Base-by-base conservation (phyloP, 1,139 yeast genomes). In the Pneumocystis murina region DNA sequence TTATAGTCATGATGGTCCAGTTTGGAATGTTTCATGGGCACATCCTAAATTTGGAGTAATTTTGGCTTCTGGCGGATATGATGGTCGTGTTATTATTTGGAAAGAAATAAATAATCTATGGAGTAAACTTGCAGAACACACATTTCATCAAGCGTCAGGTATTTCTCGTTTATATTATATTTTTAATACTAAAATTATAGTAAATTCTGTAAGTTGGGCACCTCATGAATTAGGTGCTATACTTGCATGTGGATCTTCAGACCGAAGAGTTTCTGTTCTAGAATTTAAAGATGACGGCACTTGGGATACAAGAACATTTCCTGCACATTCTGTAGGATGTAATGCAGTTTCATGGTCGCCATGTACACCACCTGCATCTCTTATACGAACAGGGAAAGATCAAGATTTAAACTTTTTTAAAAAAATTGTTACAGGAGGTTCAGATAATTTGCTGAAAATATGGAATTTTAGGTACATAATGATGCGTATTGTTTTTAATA, bases 11-110 rank as follows among this genome's bases (percentile, higher is more conserved):
- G 96, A 90, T 68, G 98, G 98, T 30, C 97, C 98, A 12, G 97
- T 94, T 62, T 94, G 99, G 98, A 96, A 92, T 76, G 95, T 91
- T 41, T 84, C 91, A 63, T 92, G 98, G 99, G 97, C 98, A 1
- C 98, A 94, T 74, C 98, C 99, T 59, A 92, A 92, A 75, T 92
- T 92, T 72, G 98, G 98, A 48, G 86, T 90, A 6, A 88, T 92
- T 68, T 79, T 92, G 69, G 98, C 98, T 0, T 86, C 96, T 38
- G 90, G 96, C 69, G 88, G 96, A 0, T 94, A 89, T 72, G 98
- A 92, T 72, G 98, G 98, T 64, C 86, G 86, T 72, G 97, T 89
- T 10, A 77, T 91, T 68, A 84, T 94, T 71, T 92, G 98, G 98
- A 86, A 90, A 72, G 97, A 92, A 74, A 96, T 89, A 71, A 91